Evolutionary conservation across 1,284 basidiomycete genomes (phyloP).

Genomic region (Bondarzewia mesenterica): DNA sequence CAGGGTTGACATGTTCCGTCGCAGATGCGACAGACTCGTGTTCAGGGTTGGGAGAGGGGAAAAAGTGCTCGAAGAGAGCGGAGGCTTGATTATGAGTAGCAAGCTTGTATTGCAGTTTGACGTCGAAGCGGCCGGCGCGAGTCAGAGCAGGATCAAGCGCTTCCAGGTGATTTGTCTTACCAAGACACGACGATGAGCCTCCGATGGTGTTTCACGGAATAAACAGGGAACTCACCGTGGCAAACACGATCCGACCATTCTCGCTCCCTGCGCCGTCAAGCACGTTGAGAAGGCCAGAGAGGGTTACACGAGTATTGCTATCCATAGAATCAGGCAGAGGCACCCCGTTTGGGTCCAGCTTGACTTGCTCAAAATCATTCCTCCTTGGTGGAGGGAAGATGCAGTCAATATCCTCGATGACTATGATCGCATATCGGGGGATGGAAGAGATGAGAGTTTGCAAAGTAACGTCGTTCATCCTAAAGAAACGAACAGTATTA

Average conservation of each 20-base stretch:
- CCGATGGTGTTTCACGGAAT: background rate
- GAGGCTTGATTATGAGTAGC: background rate
- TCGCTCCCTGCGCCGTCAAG: slow-evolving; percentile 2
- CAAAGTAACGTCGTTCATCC: slow-evolving; percentile 3
- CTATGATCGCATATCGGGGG: background rate
- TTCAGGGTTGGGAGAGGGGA: background rate
- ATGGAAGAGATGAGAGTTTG: background rate
- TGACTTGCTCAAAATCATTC: background rate
- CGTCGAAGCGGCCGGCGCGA: slow-evolving; percentile 1
- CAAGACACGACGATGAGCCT: too few relatives aligned
- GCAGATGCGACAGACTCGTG: too few relatives aligned
- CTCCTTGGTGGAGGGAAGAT: background rate
- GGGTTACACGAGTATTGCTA: background rate
- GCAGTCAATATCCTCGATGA: slow-evolving; percentile 6
- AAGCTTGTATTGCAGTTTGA: background rate
- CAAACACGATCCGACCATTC: slow-evolving; percentile 2
- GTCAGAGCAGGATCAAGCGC: slow-evolving; percentile 1
- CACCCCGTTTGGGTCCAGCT: background rate
- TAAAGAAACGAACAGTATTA: background rate
- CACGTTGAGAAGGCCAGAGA: slow-evolving; percentile 2
- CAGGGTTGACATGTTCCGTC: background rate
- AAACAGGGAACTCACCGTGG: background rate
- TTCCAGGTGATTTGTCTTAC: slow-evolving; percentile 2
- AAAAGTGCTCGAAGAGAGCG: slow-evolving; percentile 1
- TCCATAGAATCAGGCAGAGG: background rate